A percentile compares a stretch with the other conserved stretches of the same genome.
Evolutionary conservation across 1,284 basidiomycete species (phyloP).

Genomic region (Cryptococcus amylolentus): DNA sequence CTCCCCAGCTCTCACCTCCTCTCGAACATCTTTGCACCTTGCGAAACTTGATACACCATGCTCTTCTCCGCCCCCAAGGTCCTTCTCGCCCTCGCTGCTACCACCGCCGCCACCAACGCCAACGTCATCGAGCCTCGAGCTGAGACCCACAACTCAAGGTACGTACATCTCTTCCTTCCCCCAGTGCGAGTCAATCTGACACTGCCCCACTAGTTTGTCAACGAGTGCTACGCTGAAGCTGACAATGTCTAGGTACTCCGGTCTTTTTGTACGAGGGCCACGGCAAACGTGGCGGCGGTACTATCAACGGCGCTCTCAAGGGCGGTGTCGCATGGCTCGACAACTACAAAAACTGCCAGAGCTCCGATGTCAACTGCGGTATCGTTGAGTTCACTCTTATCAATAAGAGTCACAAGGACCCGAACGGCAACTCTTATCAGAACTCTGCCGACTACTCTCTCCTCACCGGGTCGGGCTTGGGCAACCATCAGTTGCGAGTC

Average conservation of each 20-base stretch:
- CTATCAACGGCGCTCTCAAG: slow-evolving; percentile 15
- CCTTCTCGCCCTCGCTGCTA: too few species aligned
- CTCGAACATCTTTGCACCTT: too few species aligned
- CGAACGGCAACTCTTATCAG: slow-evolving; percentile 2
- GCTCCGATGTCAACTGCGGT: slow-evolving; percentile 22
- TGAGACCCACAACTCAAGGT: too few species aligned
- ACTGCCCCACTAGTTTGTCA: slow-evolving; percentile 13
- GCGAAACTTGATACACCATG: too few species aligned
- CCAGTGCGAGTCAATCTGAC: too few species aligned
- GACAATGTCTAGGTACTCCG: slow-evolving; percentile 4
- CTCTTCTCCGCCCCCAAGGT: too few species aligned
- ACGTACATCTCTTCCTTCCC: too few species aligned
- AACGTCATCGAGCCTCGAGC: too few species aligned
- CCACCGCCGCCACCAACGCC: too few species aligned
- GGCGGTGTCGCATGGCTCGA: slow-evolving; percentile 23
- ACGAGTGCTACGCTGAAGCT: slow-evolving; percentile 10
- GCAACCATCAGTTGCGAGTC: slow-evolving; percentile 18
- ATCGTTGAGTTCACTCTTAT: slow-evolving; percentile 26
- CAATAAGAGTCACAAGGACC: slow-evolving; percentile 4
- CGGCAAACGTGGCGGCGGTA: slow-evolving; percentile 3
- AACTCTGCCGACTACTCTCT: slow-evolving; percentile 24
- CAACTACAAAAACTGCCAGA: slow-evolving; percentile 11
- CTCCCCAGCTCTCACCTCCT: too few species aligned
- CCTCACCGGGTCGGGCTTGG: slow-evolving; percentile 5
- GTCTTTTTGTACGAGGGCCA: slow-evolving; percentile 14